Base-by-base conservation (phyloP, 2,329 filamentous ascomycete genomes). In the Amylocarpus encephaloides region DNA sequence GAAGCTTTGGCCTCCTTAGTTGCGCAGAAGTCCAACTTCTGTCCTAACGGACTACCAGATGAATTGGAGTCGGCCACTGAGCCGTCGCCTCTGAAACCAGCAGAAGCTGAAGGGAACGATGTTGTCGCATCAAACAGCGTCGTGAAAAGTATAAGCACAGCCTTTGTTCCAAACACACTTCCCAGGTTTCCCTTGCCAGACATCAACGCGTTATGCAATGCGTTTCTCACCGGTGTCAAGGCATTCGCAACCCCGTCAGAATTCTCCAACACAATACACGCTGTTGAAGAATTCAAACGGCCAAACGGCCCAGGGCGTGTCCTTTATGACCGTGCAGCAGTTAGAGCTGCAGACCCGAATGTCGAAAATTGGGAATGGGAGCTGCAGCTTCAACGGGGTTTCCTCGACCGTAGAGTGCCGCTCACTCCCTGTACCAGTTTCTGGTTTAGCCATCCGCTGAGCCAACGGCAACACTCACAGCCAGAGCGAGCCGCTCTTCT, bases 401-500 rank as follows among this genome's bases (percentile, higher is more conserved):
- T 9, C 9, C 32, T 34, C 32, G 9, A n/a, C 32, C 9, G n/a
- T 34, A 9, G 32, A 9, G n/a, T 9, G 9, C 32, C 32, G 9
- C 32, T 34, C 9, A n/a, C n/a, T n/a, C 32, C 32, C n/a, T 34
- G 9, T n/a, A 34, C 9, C 32, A 34, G 32, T n/a, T 34, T 9
- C 32, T 34, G 9, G 9, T 34, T 34, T n/a, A 9, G 9, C 32
- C 32, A 34, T n/a, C 32, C 32, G n/a, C n/a, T 34, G 32, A 34
- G 32, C n/a, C 9, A n/a, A 4, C 33, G 46, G 9, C 52, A 44
- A 7, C 60, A 65, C 35, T 46, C 51, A 1, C 63, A 64, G 46
- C 58, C 64, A 2, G 59, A 64, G 43, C 56, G 61, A 19, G 64
- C 65, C 7, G 61, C 64, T 12, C 15, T 64, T 12, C 50, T 67